phyloP scores from a whole-genome alignment of 305 asterid genomes.

The Fraxinus platypoda region DNA sequence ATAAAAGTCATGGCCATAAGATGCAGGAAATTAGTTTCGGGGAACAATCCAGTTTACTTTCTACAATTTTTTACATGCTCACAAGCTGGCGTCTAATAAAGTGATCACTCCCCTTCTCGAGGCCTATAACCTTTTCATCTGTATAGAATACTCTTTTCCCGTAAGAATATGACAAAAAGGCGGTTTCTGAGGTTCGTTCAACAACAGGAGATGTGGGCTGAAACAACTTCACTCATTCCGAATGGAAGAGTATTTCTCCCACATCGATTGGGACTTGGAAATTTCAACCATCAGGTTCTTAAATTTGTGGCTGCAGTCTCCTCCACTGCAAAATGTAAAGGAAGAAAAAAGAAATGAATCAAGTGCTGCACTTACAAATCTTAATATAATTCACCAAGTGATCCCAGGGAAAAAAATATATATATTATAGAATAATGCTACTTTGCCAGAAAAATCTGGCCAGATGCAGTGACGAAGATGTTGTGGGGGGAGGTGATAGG shows the following conservation, averaged over 20 bases:
- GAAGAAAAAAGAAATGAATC: not conserved
- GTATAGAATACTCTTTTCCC: constrained; percentile 11
- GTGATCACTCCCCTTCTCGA: constrained; percentile 12
- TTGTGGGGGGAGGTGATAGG: no score
- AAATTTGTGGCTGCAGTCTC: constrained; percentile 92
- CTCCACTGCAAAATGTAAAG: constrained; percentile 64
- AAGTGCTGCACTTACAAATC: not conserved
- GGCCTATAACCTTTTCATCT: constrained; percentile 13
- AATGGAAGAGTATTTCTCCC: constrained; percentile 85
- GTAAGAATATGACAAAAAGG: constrained; percentile 5
- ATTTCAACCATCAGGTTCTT: constrained; percentile 89
- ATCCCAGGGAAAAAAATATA: no score
- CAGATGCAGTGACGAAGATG: no score
- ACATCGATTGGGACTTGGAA: constrained; percentile 54
- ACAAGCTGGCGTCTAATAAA: constrained; percentile 6
- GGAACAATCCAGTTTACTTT: constrained; percentile 13
- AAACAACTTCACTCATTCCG: constrained; percentile 60
- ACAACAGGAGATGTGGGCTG: not conserved
- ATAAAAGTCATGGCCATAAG: constrained; percentile 9
- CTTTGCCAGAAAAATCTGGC: no score
- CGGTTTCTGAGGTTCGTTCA: constrained; percentile 1
- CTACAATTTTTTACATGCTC: not conserved
- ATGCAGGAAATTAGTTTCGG: constrained; percentile 6
- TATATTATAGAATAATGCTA: no score
- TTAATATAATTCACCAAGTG: not conserved